Percentiles rank a stretch among this genome's conserved stretches.
Evolutionary conservation across 306 rosid species (phyloP).

Genomic region (Vigna angularis): DNA sequence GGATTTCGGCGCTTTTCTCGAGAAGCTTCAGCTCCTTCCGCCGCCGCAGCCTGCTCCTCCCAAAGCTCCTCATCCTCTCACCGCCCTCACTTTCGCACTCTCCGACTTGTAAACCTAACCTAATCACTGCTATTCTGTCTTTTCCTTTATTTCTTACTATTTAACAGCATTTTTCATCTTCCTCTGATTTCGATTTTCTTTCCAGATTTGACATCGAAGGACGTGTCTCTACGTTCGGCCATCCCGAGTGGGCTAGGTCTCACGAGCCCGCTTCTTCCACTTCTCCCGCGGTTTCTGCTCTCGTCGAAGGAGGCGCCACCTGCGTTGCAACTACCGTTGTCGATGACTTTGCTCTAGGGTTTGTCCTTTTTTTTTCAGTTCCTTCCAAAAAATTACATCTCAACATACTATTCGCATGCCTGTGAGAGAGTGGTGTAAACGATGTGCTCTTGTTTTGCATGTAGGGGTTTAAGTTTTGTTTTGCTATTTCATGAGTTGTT

Average conservation of each 20-base stretch:
- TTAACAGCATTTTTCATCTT: too few species aligned
- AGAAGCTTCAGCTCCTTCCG: slow-evolving; percentile 75
- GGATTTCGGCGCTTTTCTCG: slow-evolving; percentile 88
- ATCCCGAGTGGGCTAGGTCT: slow-evolving; percentile 90
- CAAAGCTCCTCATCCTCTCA: slow-evolving; percentile 94
- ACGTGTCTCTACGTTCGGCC: slow-evolving; percentile 84
- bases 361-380: slow-evolving; percentile 5
- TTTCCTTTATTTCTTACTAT: background rate
- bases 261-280: slow-evolving; percentile 85
- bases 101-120: slow-evolving; percentile 71
- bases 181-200: background rate
- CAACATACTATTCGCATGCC: background rate
- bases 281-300: slow-evolving; percentile 64
- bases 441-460: background rate
- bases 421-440: background rate
- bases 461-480: background rate
- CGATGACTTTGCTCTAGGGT: slow-evolving; percentile 82
- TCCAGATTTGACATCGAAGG: slow-evolving; percentile 86
- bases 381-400: background rate
- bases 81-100: slow-evolving; percentile 81
- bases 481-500: background rate
- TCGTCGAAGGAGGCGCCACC: slow-evolving; percentile 94
- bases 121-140: background rate
- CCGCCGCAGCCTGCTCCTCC: slow-evolving; percentile 98
- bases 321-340: slow-evolving; percentile 81